Percentiles rank a stretch among this genome's conserved stretches.
These are phyloP conservation scores for Aureobasidium lini DNA, from an alignment of 2,329 filamentous ascomycete genomes.

Conservation along the genomic window DNA sequence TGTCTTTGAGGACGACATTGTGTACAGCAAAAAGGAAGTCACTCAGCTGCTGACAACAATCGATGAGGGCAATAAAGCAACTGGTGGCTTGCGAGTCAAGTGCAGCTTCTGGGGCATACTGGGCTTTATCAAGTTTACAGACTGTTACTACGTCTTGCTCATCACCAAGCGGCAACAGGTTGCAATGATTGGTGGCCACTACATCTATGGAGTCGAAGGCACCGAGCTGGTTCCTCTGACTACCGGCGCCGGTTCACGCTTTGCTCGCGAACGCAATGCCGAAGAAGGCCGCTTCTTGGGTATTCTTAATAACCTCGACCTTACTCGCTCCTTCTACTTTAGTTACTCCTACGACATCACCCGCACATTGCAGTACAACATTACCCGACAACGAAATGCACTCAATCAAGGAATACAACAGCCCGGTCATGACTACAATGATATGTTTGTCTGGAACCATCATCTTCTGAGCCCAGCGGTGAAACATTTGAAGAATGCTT, in stretches of 20 bases:
- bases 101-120: constrained; percentile 90
- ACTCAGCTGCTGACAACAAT: constrained; percentile 88
- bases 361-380: constrained; percentile 83
- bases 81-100: constrained; percentile 81
- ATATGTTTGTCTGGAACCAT: constrained; percentile 98
- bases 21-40: constrained; percentile 90
- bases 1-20: constrained; percentile 87
- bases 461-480: constrained; percentile 74
- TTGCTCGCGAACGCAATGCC: constrained; percentile 72
- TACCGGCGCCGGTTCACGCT: constrained; percentile 56
- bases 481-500: constrained; percentile 65
- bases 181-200: constrained; percentile 92
- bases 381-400: constrained; percentile 68
- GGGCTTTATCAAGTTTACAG: constrained; percentile 93
- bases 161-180: constrained; percentile 95
- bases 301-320: constrained; percentile 84
- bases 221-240: constrained; percentile 87
- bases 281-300: constrained; percentile 84
- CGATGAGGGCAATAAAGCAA: constrained; percentile 86
- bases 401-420: constrained; percentile 57
- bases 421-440: constrained; percentile 60
- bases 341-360: constrained; percentile 98
- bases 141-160: constrained; percentile 92
- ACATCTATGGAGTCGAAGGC: constrained; percentile 88
- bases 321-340: constrained; percentile 92